Evolutionary conservation across 2,329 filamentous ascomycete genomes (phyloP), one percentile per base, ranked within the genome.

Genomic region (Trichophyton schoenleinii): DNA sequence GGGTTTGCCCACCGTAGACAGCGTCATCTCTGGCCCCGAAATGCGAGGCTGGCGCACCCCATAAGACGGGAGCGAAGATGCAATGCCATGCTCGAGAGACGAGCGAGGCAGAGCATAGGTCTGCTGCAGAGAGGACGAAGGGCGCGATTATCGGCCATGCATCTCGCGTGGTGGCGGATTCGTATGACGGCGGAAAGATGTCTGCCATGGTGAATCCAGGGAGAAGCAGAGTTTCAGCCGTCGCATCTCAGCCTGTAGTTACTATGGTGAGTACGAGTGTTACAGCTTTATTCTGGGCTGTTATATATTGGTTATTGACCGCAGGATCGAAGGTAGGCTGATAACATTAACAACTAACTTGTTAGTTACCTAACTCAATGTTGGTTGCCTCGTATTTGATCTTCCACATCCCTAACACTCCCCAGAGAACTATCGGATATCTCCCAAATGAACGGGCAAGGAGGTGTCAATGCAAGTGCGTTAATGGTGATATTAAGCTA

Each of bases 11-110:
- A 75, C 80, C 78, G 67, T 84, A 84, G 34, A 85, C 81, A 7
- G 78, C 79, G 67, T 85, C 83, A 67, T 84, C 82, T 59, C 84
- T 78, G 1, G 76, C 76, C 34, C 80, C 81, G 68, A 85, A 85
- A 69, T 85, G 82, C 7, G 81, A 83, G 0, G 83, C 81, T 20
- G 83, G 83, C 66, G 82, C 80, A 15, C 83, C 83, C 83, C 83
- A 86, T 1, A 86, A 75, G 64, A 81, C 78, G 1, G 81, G 81
- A 59, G 79, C 76, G 65, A 85, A 84, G n/a, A 80, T 78, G 31
- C 72, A 67, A 66, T 85, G 80, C 81, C 83, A 85, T 74, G 75
- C 73, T 60, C 73, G 78, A 66, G 79, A 83, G 7, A 85, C 82
- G 31, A 84, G 70, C 3, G 79, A 79, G 6, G 77, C 78, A 25